Evolutionary conservation across 2,329 filamentous ascomycete species (phyloP), one percentile per base, ranked within the genome.

Genomic region (Pseudocercospora crystallina): DNA sequence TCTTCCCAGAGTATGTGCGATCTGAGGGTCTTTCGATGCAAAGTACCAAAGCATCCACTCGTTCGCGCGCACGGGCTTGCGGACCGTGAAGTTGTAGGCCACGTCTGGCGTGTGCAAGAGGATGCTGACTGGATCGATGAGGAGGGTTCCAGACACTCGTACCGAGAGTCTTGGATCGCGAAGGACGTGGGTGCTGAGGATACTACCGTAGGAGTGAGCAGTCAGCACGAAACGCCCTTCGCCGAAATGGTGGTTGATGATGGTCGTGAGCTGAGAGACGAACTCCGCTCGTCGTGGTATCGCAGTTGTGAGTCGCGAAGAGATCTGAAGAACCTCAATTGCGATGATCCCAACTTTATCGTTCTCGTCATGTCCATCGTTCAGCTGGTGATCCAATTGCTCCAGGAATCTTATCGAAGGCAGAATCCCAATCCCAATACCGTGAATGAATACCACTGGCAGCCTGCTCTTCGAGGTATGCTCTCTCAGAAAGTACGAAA

Each of bases 21-120:
- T 82, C 2, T 83, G 83, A 26, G 83, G 80, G 58, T 89, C 86
- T 47, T 78, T 84, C 38, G 78, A 81, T 5, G 82, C 86, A 64
- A 87, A 88, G 60, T 86, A 89, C 75, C 81, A 85, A 11, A 89
- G 71, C 64, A 85, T 80, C 73, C 81, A 84, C 67, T 89, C 84
- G 55, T 86, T 87, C n/a, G 86, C 84, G 1, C 49, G 80, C 71
- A 54, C 51, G 0, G 64, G 65, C 11, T 55, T 36, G 5, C 62
- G 59, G 5, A 77, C 71, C 9, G 80, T 84, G 64, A 89, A 89
- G 68, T 89, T 89, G 73, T 83, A 88, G 9, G 85, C 83, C 30
- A 89, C 83, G 54, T 86, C 77, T 1, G 85, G 85, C 32, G 86
- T 75, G 64, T 89, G 85, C 31, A 89, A 74, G 48, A 87, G 69